Base-by-base conservation (phyloP, 1,284 basidiomycete genomes). In the Sanghuangporus baumii region DNA sequence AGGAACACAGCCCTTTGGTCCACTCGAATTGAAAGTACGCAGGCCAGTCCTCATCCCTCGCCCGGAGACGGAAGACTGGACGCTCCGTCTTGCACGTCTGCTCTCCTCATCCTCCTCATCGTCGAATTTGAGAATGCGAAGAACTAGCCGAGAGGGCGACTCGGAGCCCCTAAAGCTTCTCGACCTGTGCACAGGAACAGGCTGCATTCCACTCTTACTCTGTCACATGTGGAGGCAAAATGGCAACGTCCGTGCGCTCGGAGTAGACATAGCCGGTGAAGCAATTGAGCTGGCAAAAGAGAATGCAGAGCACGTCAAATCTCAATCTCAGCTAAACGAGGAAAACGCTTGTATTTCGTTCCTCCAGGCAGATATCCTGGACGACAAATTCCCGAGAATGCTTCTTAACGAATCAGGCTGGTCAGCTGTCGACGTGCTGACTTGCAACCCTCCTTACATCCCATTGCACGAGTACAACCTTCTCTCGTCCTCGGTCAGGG, bases 401-500 rank as follows among this genome's bases (percentile, higher is more conserved):
- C 72, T 81, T 65, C 72, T 81, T 65, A 65, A 58, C 38, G 52
- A 63, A 18, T n/a, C 60, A 7, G 31, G 46, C 59, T 48, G 69
- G 47, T 76, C 76, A 14, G 80, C 86, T 2, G 88, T 88, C 73
- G 87, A 95, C 74, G 74, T 97, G 62, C 75, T 98, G 67, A 93
- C 93, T 6, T 87, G 91, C 11, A 98, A 97, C 74, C 95, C 95
- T n/a, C 95, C 95, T 6, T 97, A 97, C 75, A 93, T 98, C 68
- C 79, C 93, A 23, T 78, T 72, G 60, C 65, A 73, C 38, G 88
- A 91, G 63, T 96, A 88, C 71, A 75, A 82, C 48, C 64, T 71
- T 14, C 81, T 96, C 26, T 82, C 88, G 3, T 65, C 71, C 18
- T 88, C 85, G 43, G 94, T 98, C 54, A 83, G 76, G 54, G 78